Evolutionary conservation across 208 protist species (phyloP).

Genomic region (Leishmania martiniquensis): DNA sequence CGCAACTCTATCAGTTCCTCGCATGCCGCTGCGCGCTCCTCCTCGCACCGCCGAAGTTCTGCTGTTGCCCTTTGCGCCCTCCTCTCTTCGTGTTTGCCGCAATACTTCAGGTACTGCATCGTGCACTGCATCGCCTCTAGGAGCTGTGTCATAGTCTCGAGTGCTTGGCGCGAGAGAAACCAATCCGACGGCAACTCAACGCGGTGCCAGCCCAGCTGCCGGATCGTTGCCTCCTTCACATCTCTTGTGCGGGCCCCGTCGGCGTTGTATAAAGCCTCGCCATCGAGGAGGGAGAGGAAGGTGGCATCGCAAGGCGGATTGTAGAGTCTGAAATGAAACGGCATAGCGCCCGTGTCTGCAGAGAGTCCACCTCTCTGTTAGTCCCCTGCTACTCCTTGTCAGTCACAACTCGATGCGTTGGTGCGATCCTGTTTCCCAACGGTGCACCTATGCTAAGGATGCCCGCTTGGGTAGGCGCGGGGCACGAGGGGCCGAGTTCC

Average conservation of each 20-base stretch:
- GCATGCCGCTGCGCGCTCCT: slow-evolving; percentile 61
- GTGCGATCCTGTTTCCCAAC: background rate
- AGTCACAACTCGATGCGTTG: background rate
- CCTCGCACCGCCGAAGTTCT: slow-evolving; percentile 30
- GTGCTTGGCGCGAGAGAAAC: slow-evolving; percentile 56
- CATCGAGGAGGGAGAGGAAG: slow-evolving; percentile 74
- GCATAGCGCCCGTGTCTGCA: slow-evolving; percentile 30
- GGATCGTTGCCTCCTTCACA: slow-evolving; percentile 65
- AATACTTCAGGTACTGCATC: slow-evolving; percentile 68
- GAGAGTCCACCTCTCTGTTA: background rate
- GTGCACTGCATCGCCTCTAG: slow-evolving; percentile 76
- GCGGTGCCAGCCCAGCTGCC: slow-evolving; percentile 69
- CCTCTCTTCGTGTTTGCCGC: slow-evolving; percentile 30
- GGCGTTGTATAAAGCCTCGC: slow-evolving; percentile 58
- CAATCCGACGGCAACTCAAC: slow-evolving; percentile 58
- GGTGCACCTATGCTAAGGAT: background rate
- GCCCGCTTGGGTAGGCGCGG: too few species aligned
- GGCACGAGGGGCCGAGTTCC: too few species aligned
- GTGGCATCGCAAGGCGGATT: slow-evolving; percentile 69
- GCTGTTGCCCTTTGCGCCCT: slow-evolving; percentile 9
- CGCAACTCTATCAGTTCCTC: slow-evolving; percentile 72
- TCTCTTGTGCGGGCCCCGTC: slow-evolving; percentile 30
- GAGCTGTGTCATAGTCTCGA: slow-evolving; percentile 37
- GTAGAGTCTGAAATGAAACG: slow-evolving; percentile 60
- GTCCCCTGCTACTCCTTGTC: background rate